Conservation (phyloP, 2,329 filamentous ascomycete species). For the Arthrinium puccinioides region DNA sequence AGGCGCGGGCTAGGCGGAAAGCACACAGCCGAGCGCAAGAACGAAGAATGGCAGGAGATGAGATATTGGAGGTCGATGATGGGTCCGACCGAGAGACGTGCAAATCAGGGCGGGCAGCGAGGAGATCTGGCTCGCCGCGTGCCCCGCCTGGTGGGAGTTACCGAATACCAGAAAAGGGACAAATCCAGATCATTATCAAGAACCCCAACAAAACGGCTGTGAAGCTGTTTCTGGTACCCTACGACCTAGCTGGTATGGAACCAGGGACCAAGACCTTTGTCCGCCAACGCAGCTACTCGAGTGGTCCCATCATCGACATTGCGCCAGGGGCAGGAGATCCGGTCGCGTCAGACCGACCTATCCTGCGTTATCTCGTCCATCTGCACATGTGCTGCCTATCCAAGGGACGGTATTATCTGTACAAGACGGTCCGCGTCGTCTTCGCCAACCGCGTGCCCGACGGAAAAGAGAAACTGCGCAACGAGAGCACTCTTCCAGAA, state of each 20-base stretch:
- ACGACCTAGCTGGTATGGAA: slow-evolving; percentile 88
- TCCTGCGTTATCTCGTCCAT: slow-evolving; percentile 84
- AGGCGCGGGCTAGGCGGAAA: slow-evolving; percentile 40
- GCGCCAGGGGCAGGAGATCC: slow-evolving; percentile 24
- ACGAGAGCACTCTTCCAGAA: slow-evolving; percentile 84
- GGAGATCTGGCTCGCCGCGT: slow-evolving; percentile 51
- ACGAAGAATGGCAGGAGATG: slow-evolving; percentile 22
- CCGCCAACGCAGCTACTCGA: slow-evolving; percentile 86
- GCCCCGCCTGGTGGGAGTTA: slow-evolving; percentile 84
- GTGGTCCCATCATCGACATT: slow-evolving; percentile 74
- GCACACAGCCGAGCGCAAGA: slow-evolving; percentile 36
- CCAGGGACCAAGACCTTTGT: slow-evolving; percentile 93
- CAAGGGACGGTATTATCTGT: slow-evolving; percentile 78
- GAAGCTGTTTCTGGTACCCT: slow-evolving; percentile 90
- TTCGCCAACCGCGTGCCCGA: slow-evolving; percentile 96
- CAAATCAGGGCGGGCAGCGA: slow-evolving; percentile 33
- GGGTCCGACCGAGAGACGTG: slow-evolving; percentile 23
- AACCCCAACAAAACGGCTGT: slow-evolving; percentile 98
- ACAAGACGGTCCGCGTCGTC: slow-evolving; percentile 87
- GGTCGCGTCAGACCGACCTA: slow-evolving; percentile 48
- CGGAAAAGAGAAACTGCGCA: slow-evolving; percentile 84
- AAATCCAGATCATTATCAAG: slow-evolving; percentile 94
- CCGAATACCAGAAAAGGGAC: slow-evolving; percentile 86
- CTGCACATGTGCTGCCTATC: slow-evolving; percentile 86
- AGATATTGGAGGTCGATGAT: slow-evolving; percentile 13